phyloP scores from a whole-genome alignment of 352 stramenopile genomes.

The Peronosclerospora sorghi region DNA sequence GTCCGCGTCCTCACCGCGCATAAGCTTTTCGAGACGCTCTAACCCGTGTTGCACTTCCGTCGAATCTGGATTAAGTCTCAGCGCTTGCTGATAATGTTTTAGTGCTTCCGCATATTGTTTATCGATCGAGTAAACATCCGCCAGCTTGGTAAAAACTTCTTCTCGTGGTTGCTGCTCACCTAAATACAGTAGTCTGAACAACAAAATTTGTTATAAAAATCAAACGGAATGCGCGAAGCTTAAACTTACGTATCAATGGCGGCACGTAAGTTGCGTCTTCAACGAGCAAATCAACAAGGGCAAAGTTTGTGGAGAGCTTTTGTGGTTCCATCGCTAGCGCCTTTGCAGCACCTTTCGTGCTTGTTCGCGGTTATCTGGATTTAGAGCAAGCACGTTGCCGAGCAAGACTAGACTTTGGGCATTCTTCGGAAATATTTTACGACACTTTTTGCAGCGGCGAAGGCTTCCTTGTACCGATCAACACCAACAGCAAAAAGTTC shows the following conservation, averaged over 20 bases:
- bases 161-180: constrained; percentile 40
- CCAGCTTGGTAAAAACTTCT: constrained; percentile 69
- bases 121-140: constrained; percentile 55
- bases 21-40: constrained; percentile 68
- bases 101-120: constrained; percentile 60
- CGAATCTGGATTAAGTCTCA: constrained; percentile 48
- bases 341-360: constrained; percentile 45
- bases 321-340: constrained; percentile 50
- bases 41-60: constrained; percentile 39
- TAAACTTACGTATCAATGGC: constrained; percentile 52
- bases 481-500: constrained; percentile 46
- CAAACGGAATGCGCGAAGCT: constrained; percentile 1
- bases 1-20: constrained; percentile 66
- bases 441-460: constrained; percentile 51
- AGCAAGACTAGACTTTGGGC: constrained; percentile 62
- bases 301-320: constrained; percentile 53
- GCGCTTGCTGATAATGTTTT: constrained; percentile 51
- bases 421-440: constrained; percentile 58
- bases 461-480: constrained; percentile 66
- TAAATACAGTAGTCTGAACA: constrained; percentile 26
- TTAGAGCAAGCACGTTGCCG: constrained; percentile 61
- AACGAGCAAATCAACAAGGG: constrained; percentile 55
- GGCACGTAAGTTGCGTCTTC: constrained; percentile 30
- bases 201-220: background rate
- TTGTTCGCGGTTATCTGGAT: constrained; percentile 43